Conservation (phyloP, 306 rosid genomes). For the Hippophae tibetana region DNA sequence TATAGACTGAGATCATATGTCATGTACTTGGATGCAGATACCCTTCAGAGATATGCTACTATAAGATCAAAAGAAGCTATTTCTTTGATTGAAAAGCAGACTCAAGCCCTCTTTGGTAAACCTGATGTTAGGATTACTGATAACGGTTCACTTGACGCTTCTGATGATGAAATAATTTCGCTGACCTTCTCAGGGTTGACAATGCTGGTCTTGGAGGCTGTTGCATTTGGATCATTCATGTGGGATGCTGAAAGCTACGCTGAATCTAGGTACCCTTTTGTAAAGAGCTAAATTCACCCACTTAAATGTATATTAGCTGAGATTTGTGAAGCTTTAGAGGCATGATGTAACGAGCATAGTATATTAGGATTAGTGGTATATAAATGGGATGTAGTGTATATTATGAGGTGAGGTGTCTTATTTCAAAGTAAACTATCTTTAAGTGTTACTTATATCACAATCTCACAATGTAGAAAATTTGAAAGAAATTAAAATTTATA, state of each 20-base stretch:
- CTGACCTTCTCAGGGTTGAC: conserved; percentile 60
- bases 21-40: conserved; percentile 72
- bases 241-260: conserved; percentile 81
- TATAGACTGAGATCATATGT: conserved; percentile 63
- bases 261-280: conserved; percentile 66
- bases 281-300: conserved; percentile 30
- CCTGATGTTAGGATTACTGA: conserved; percentile 53
- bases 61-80: conserved; percentile 85
- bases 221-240: conserved; percentile 77
- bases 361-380: neutral
- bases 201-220: conserved; percentile 80
- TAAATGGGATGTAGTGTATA: too few relatives aligned
- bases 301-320: neutral
- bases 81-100: conserved; percentile 89
- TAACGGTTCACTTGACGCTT: conserved; percentile 63
- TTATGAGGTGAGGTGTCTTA: too few relatives aligned
- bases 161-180: conserved; percentile 59
- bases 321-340: conserved; percentile 19
- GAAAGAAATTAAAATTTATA: too few relatives aligned
- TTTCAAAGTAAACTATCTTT: too few relatives aligned
- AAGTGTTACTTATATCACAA: too few relatives aligned
- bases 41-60: conserved; percentile 81
- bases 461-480: too few relatives aligned
- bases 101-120: conserved; percentile 80
- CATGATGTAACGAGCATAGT: conserved; percentile 16